Percentiles rank a stretch among this genome's conserved stretches.
Conservation (phyloP, 495 filamentous ascomycete species). For the Aspergillus wentii region DNA sequence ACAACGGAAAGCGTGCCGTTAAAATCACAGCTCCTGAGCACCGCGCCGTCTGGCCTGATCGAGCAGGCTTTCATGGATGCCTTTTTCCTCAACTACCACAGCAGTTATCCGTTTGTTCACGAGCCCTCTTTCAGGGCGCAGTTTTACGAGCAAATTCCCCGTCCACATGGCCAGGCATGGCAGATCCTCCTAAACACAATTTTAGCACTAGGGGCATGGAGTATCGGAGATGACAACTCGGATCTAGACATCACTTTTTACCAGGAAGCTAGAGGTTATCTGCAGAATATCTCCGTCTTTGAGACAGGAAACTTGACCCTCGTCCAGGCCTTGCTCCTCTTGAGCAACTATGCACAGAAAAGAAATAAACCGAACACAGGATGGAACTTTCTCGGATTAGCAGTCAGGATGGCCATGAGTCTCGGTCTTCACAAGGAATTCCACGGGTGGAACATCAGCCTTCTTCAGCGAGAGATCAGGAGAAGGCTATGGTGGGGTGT, state of each 20-base stretch:
- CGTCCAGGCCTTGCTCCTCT: constrained; percentile 46
- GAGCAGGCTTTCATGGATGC: constrained; percentile 47
- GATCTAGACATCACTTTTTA: constrained; percentile 45
- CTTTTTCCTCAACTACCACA: constrained; percentile 49
- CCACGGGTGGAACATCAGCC: constrained; percentile 47
- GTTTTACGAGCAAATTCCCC: constrained; percentile 44
- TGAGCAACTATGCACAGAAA: constrained; percentile 53
- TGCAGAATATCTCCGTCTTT: constrained; percentile 43
- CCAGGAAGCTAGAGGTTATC: constrained; percentile 38
- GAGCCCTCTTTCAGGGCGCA: constrained; percentile 52
- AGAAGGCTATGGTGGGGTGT: constrained; percentile 45
- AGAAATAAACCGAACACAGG: constrained; percentile 52
- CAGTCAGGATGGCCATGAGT: constrained; percentile 49
- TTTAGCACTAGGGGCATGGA: constrained; percentile 48
- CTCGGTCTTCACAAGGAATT: constrained; percentile 53
- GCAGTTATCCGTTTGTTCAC: constrained; percentile 51
- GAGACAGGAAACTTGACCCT: constrained; percentile 48
- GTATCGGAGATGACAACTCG: constrained; percentile 44
- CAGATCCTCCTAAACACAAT: constrained; percentile 48
- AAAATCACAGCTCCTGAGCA: constrained; percentile 37
- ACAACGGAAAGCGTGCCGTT: constrained; percentile 26
- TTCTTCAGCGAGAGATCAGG: constrained; percentile 44
- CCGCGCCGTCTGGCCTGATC: constrained; percentile 38
- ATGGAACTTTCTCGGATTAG: constrained; percentile 50
- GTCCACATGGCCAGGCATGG: constrained; percentile 46